Evolutionary conservation across 257 asterid genomes (phyloP), one percentile per base, ranked within the genome.

Genomic region (Solanum virginianum): DNA sequence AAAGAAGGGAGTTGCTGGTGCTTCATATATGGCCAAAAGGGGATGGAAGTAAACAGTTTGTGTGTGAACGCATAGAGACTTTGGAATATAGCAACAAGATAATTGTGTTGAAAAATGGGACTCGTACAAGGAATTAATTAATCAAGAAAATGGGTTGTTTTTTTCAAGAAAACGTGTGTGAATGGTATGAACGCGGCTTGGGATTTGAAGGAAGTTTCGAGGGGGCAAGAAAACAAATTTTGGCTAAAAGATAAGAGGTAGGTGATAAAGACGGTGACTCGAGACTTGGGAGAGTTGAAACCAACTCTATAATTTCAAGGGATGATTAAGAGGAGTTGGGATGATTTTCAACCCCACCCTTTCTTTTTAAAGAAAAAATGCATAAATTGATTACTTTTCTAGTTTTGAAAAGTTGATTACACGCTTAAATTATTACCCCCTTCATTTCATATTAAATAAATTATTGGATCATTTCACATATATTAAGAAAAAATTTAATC

Each of bases 111-210:
- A 89, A 88, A 36, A 81, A 80, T 26, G 84, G 63, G 87, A 26
- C 80, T 80, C 54, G 69, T 36, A 75, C 10, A 84, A 17, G 81
- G 14, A 29, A 66, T 4, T 39, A 77, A 22, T 84, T 71, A 65
- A 26, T 43, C 20, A 36, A 41, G 15, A 43, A 18, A 69, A 65
- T 69, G 43, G 82, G 85, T 41, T 45, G 57, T 80, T 74, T 29
- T 18, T 77, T 80, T 85, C 72, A 86, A 81, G 85, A 88, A 86
- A 65, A 84, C 90, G 89, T 75, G 92, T 88, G 88, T 77, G 89
- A 81, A 55, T 43, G 85, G 93, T 92, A 91, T 90, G 94, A 91
- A 93, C 94, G 85, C 90, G 86, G 86, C 53, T 84, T 87, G 17
- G 59, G 80, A 88, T 83, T 84, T 55, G 84, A 82, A 84, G 84